A percentile compares a stretch with the other conserved stretches of the same genome.
Conservation (phyloP, 352 stramenopile species). For the Pythium vanterpoolii region DNA sequence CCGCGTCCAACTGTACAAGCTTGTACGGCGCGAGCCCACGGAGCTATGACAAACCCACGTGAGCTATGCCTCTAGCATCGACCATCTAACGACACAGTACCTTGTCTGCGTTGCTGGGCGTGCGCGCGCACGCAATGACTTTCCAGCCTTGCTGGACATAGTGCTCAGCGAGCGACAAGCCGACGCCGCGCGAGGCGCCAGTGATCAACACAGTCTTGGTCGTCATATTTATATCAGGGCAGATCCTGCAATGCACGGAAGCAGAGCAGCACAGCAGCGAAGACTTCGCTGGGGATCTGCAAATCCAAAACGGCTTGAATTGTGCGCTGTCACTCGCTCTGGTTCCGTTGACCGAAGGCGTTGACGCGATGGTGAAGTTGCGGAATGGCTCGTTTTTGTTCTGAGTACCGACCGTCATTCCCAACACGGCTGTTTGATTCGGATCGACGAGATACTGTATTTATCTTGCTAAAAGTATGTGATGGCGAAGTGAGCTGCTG, state of each 20-base stretch:
- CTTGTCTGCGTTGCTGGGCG: constrained; percentile 18
- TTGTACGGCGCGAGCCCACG: constrained; percentile 28
- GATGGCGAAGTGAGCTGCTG: not conserved
- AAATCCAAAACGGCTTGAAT: not conserved
- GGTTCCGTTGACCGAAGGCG: no score
- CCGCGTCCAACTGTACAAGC: constrained; percentile 39
- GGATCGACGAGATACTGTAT: not conserved
- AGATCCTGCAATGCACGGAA: not conserved
- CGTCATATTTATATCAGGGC: not conserved
- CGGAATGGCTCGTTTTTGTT: constrained; percentile 7
- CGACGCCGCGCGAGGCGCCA: constrained; percentile 37
- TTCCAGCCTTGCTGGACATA: constrained; percentile 27
- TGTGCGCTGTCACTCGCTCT: constrained; percentile 11
- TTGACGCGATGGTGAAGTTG: not conserved
- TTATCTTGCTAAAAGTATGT: constrained; percentile 1
- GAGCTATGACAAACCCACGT: not conserved
- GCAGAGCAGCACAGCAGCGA: not conserved
- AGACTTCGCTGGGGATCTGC: not conserved
- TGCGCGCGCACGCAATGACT: constrained; percentile 26
- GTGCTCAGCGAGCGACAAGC: constrained; percentile 38
- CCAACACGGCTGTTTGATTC: constrained; percentile 1
- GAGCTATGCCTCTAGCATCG: not conserved
- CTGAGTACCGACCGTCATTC: constrained; percentile 8
- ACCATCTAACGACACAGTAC: not conserved
- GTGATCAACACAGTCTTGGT: constrained; percentile 35